Base-by-base conservation (phyloP, 1,284 basidiomycete genomes). In the Boletus smithii region DNA sequence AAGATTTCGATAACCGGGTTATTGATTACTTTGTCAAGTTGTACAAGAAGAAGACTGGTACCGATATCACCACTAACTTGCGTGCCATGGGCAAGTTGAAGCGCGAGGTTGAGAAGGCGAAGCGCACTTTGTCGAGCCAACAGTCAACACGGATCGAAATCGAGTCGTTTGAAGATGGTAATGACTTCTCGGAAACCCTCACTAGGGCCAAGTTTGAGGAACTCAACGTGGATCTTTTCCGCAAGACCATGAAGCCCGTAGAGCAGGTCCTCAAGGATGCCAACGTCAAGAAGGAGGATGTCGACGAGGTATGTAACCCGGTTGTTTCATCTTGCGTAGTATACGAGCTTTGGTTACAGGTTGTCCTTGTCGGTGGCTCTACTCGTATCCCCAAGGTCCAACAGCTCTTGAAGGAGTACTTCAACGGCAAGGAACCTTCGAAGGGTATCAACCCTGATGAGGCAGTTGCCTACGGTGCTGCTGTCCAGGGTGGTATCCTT, bases 361-460 rank as follows among this genome's bases (percentile, higher is more conserved):
- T 89, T 50, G 86, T 89, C 29, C 89, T 97, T 48, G 94, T 98
- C 54, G 95, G 95, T 74, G 95, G 95, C 71, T 98, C 95, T 11
- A 97, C 95, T 55, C 92, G 95, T 85, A 98, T 98, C 61, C 95
- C 95, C 70, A 97, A 95, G 79, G 92, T 97, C 55, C 95, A 97
- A 69, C 88, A 95, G 65, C 88, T 98, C 65, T 82, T 98, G 68
- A 91, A 91, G 74, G 91, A 95, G 65, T 95, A 83, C 77, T 95
- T 95, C 67, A 62, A 64, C 0, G 87, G 89, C 69, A 95, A 91
- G 76, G 92, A 95, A 69, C 90, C 90, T 24, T 90, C 88, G 46
- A 91, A 90, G 79, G 88, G 90, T 56, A 93, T 94, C 71, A 95
- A 97, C 79, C 91, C 93, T 44, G 93, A 97, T 66, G 91, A 95